Conservation (phyloP, 192 early-diverging fungal genomes). For the Mortierella claussenii region DNA sequence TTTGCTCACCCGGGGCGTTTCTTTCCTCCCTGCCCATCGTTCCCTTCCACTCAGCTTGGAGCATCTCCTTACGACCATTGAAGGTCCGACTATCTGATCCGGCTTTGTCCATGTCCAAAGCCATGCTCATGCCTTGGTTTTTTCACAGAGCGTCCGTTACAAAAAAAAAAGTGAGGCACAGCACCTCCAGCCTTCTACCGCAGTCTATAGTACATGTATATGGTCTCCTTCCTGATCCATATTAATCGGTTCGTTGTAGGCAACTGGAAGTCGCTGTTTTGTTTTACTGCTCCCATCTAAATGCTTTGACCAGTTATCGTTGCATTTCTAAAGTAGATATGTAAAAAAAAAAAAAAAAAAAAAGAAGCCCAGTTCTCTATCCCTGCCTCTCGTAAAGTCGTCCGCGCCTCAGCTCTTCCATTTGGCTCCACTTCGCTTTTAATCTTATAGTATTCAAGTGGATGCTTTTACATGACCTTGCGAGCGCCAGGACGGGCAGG, state of each 20-base stretch:
- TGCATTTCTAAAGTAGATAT: too few relatives aligned
- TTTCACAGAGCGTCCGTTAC: neutral
- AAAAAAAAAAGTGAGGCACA: neutral
- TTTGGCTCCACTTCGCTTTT: neutral
- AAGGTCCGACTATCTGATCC: slow-evolving; percentile 38
- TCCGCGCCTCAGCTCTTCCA: neutral
- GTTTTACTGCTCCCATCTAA: neutral
- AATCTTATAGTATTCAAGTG: too few relatives aligned
- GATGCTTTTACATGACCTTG: slow-evolving; percentile 34
- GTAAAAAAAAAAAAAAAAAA: too few relatives aligned
- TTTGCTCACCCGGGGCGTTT: too few relatives aligned
- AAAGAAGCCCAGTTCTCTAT: neutral
- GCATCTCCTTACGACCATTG: too few relatives aligned
- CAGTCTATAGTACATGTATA: too few relatives aligned
- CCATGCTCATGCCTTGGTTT: neutral
- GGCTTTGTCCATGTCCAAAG: slow-evolving; percentile 6
- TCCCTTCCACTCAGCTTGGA: too few relatives aligned
- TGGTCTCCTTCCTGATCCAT: too few relatives aligned
- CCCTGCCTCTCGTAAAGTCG: neutral
- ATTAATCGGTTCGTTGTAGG: too few relatives aligned
- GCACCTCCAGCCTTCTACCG: too few relatives aligned
- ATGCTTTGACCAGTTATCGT: neutral
- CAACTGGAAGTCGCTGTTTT: neutral
- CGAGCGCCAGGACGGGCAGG: slow-evolving; percentile 48
- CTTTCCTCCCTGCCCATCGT: too few relatives aligned